phyloP scores from a whole-genome alignment of 192 early-diverging fungal species.

The Mortierella alpina region DNA sequence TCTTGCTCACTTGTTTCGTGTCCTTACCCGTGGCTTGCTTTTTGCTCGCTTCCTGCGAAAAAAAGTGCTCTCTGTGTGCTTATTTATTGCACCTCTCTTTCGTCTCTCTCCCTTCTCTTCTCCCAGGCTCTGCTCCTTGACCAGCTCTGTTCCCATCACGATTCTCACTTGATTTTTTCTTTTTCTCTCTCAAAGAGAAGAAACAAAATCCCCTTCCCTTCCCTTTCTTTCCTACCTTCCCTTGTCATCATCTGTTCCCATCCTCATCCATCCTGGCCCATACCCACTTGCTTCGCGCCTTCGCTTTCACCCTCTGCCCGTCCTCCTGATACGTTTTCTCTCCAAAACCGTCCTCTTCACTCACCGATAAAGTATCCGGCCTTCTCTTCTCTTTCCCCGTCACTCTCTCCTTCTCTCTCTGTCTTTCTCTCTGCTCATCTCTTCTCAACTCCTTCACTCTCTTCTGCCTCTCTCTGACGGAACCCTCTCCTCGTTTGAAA shows the following conservation, averaged over 20 bases:
- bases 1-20: no score
- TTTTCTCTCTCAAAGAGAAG: not conserved
- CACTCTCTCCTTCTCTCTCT: not conserved
- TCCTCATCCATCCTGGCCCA: conserved; percentile 8
- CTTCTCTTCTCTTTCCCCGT: not conserved
- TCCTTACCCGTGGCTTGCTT: no score
- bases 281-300: not conserved
- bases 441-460: not conserved
- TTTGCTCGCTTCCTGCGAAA: not conserved
- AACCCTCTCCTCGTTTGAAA: not conserved
- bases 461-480: not conserved
- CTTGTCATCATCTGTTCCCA: not conserved
- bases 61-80: not conserved
- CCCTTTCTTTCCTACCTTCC: not conserved
- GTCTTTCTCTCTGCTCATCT: not conserved
- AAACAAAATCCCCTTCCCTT: not conserved
- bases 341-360: no score
- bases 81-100: not conserved
- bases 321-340: not conserved
- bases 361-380: not conserved
- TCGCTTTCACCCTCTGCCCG: not conserved
- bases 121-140: not conserved
- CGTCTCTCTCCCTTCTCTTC: not conserved
- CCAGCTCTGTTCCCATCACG: conserved; percentile 1
- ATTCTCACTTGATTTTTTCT: conserved; percentile 6